phyloP scores from a whole-genome alignment of 2,329 filamentous ascomycete species.

The Zopfia rhizophila region DNA sequence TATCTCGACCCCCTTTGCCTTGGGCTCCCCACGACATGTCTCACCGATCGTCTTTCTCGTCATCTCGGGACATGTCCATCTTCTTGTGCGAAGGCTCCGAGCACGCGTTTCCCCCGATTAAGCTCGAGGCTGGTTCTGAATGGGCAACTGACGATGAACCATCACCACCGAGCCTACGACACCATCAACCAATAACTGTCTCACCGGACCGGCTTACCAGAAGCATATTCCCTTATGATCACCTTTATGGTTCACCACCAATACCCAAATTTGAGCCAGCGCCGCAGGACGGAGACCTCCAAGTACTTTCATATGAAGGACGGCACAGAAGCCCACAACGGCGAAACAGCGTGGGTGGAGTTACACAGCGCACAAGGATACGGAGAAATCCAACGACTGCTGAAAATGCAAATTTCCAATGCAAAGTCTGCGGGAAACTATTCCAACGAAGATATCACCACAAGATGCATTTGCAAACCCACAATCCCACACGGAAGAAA shows the following conservation, averaged over 20 bases:
- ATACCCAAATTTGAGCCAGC: conserved; percentile 33
- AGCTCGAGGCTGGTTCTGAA: conserved; percentile 34
- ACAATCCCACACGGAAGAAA: conserved; percentile 77
- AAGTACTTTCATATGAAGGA: conserved; percentile 23
- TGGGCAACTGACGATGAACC: conserved; percentile 40
- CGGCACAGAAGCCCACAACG: conserved; percentile 25
- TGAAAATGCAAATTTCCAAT: conserved; percentile 77
- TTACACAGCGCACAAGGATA: conserved; percentile 18
- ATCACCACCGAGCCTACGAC: conserved; percentile 17
- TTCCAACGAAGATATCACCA: conserved; percentile 89
- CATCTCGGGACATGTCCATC: conserved; percentile 43
- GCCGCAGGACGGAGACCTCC: conserved; percentile 18
- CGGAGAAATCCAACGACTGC: conserved; percentile 61
- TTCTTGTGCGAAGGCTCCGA: conserved; percentile 46
- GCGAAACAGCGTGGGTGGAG: conserved; percentile 13
- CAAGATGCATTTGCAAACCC: conserved; percentile 85
- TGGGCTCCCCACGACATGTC: conserved; percentile 43
- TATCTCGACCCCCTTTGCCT: conserved; percentile 41
- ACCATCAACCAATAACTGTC: conserved; percentile 41
- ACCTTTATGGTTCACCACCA: conserved; percentile 32
- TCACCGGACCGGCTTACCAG: conserved; percentile 42
- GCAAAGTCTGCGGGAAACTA: conserved; percentile 78
- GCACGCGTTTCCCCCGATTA: conserved; percentile 38
- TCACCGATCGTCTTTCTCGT: conserved; percentile 47
- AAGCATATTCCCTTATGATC: conserved; percentile 35